phyloP scores from a whole-genome alignment of 2,329 filamentous ascomycete species.

The Epichloe gansuensis region DNA sequence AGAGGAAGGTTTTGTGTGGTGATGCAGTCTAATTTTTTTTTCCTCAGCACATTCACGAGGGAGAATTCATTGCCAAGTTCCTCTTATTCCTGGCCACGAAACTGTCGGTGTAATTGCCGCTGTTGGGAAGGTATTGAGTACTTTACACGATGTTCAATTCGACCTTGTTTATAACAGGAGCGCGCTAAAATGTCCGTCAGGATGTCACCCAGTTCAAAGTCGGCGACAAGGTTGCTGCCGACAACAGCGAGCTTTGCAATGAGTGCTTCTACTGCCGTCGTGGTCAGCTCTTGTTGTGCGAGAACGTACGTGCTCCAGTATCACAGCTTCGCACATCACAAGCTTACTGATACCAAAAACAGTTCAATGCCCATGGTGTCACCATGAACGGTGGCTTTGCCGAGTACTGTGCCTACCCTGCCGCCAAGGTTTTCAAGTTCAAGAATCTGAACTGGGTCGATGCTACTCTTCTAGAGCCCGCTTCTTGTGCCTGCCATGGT shows the following conservation, averaged over 20 bases:
- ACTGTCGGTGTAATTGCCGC: conserved; percentile 53
- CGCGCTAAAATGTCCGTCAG: conserved; percentile 9
- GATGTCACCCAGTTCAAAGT: conserved; percentile 48
- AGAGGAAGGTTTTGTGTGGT: background rate
- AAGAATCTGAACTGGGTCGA: conserved; percentile 55
- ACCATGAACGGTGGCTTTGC: conserved; percentile 61
- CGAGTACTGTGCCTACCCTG: conserved; percentile 48
- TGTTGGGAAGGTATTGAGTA: conserved; percentile 28
- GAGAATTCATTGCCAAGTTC: conserved; percentile 53
- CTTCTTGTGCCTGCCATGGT: conserved; percentile 59
- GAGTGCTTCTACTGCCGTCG: conserved; percentile 64
- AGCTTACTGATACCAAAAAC: background rate
- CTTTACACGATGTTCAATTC: too few relatives aligned
- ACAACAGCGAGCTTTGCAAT: conserved; percentile 55
- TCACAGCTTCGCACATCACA: background rate
- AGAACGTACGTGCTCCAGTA: conserved; percentile 30
- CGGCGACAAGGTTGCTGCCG: conserved; percentile 52
- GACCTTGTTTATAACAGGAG: background rate
- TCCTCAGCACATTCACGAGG: conserved; percentile 48
- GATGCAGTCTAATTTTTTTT: background rate
- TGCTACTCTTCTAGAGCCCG: conserved; percentile 57
- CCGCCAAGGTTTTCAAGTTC: conserved; percentile 50
- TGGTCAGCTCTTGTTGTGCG: conserved; percentile 55
- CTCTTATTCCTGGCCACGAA: conserved; percentile 56
- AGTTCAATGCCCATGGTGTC: conserved; percentile 54